A percentile compares a stretch with the other conserved stretches of the same genome.
These are phyloP conservation scores for Fulvia fulva DNA, from an alignment of 2,329 filamentous ascomycete genomes.

Conservation along the genomic window DNA sequence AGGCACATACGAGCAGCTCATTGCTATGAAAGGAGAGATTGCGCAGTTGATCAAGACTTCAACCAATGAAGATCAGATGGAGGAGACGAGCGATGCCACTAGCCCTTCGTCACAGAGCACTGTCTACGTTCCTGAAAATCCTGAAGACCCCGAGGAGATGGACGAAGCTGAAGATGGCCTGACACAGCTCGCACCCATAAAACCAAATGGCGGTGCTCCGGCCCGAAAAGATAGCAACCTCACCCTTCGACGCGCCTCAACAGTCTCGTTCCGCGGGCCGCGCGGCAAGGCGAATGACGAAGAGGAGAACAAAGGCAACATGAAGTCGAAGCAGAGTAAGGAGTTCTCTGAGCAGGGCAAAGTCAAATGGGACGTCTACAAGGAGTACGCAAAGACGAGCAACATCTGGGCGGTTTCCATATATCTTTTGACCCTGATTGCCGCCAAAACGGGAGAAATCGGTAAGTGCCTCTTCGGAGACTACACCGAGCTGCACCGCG, in stretches of 20 bases:
- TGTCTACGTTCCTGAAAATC: conserved; percentile 44
- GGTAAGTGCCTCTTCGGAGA: conserved; percentile 47
- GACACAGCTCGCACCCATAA: conserved; percentile 73
- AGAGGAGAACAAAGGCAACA: conserved; percentile 52
- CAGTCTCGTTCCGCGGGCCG: conserved; percentile 82
- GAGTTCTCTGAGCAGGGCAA: conserved; percentile 92
- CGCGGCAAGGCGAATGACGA: conserved; percentile 82
- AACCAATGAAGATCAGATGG: conserved; percentile 44
- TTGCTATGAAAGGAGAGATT: conserved; percentile 91
- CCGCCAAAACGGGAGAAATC: conserved; percentile 77
- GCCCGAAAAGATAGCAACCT: conserved; percentile 63
- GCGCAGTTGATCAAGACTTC: conserved; percentile 76
- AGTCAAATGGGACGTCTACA: conserved; percentile 94
- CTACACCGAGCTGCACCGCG: conserved; percentile 1
- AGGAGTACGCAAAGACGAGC: conserved; percentile 91
- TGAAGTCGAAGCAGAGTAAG: conserved; percentile 80
- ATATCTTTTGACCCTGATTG: conserved; percentile 72
- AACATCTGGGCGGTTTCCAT: conserved; percentile 79
- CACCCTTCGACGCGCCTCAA: conserved; percentile 84
- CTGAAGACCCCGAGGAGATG: conserved; percentile 51
- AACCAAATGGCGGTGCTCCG: conserved; percentile 35
- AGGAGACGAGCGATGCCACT: conserved; percentile 18
- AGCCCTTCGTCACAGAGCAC: conserved; percentile 36
- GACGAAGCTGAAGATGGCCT: conserved; percentile 64
- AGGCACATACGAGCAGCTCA: conserved; percentile 84